Evolutionary conservation across 2,329 filamentous ascomycete species (phyloP), one percentile per base, ranked within the genome.

Genomic region (Hypoxylon sp.): DNA sequence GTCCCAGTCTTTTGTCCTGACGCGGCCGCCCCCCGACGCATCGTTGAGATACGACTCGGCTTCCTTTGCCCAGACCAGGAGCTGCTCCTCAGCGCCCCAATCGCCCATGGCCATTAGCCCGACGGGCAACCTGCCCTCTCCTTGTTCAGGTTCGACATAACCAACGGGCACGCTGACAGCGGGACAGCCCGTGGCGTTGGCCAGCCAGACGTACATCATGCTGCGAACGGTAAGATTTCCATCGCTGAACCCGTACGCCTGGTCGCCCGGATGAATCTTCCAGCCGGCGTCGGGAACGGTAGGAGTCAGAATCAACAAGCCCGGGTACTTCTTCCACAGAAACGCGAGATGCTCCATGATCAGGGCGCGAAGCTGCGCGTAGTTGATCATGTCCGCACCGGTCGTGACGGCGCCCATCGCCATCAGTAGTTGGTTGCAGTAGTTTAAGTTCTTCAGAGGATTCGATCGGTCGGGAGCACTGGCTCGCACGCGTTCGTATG

Each of bases 121-220:
- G 20, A 91, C 77, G 0, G 88, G 86, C 55, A 91, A 67, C 70
- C 80, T 84, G 0, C 90, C 90, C 59, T 82, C 78, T 1, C 85
- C 87, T 68, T 84, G 79, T 5, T 79, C 77, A 0, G 85, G 81
- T 24, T 86, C 79, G 3, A 81, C 84, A 77, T 93, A 97, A 0
- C 92, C 93, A 10, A 91, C 88, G 0, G 94, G 93, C 34, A 87
- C 88, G 47, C 82, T 88, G 11, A 96, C 85, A 1, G 91, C 88
- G 0, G 94, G 94, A 50, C 89, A 89, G 0, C 94, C 94, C 0
- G 84, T 87, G 70, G 93, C 89, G 77, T 97, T 97, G 6, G 93
- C 91, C 34, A 97, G 78, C 85, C 91, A 97, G 15, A 91, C 88
- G 77, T 92, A 97, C 76, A 90, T 87, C 92, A 97, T 97, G 73